Conservation (phyloP, 768 basidiomycete species). For the Leccinellum rugosiceps region DNA sequence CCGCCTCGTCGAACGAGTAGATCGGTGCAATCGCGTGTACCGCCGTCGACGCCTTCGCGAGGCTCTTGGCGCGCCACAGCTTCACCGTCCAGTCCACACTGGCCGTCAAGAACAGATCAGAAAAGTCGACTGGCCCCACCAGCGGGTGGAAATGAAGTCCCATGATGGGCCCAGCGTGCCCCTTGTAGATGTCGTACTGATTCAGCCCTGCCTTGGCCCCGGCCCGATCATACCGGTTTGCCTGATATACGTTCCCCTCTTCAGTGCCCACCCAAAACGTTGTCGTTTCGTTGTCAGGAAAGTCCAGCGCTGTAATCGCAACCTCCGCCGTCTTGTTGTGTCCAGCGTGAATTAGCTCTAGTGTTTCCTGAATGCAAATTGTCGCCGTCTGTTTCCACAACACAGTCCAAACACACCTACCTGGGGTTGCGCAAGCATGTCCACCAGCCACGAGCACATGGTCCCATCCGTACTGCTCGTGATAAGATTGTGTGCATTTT, state of each 20-base stretch:
- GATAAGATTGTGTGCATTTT: constrained; percentile 97
- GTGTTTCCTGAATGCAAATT: constrained; percentile 67
- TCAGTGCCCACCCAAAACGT: constrained; percentile 98
- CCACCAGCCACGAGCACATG: constrained; percentile 96
- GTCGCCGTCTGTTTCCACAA: not conserved
- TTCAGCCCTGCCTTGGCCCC: constrained; percentile 96
- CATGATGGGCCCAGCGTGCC: constrained; percentile 91
- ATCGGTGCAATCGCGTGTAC: constrained; percentile 61
- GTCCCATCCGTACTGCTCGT: constrained; percentile 96
- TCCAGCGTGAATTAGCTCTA: constrained; percentile 82
- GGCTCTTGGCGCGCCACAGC: constrained; percentile 83
- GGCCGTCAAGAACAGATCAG: constrained; percentile 88
- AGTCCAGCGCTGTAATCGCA: constrained; percentile 88
- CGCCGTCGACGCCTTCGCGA: constrained; percentile 68
- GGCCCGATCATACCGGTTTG: constrained; percentile 94
- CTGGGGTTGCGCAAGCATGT: constrained; percentile 98
- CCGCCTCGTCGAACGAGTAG: constrained; percentile 95
- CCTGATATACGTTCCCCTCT: constrained; percentile 96
- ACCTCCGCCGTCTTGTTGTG: constrained; percentile 98
- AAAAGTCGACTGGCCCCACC: constrained; percentile 89
- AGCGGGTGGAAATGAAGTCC: constrained; percentile 94
- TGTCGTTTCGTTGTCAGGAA: constrained; percentile 94
- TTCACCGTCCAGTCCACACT: constrained; percentile 99
- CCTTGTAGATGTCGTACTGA: constrained; percentile 88
- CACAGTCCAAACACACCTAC: constrained; percentile 36